These are phyloP conservation scores for Tuber melanosporum DNA, from an alignment of 495 filamentous ascomycete genomes.

Conservation along the genomic window DNA sequence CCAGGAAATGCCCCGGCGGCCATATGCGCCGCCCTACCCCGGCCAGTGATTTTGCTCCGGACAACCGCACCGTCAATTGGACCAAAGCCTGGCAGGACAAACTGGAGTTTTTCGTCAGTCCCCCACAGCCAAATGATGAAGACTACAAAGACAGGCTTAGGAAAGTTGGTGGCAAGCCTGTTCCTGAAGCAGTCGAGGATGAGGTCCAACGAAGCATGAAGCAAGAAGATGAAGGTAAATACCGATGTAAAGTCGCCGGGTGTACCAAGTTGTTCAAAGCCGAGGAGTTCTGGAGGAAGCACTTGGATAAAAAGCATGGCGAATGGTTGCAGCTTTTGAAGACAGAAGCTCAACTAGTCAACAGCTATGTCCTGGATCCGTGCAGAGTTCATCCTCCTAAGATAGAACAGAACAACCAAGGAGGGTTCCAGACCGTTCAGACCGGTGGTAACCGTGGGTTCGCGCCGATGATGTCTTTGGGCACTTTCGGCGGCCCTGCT, in stretches of 20 bases:
- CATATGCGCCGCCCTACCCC: conserved; percentile 83
- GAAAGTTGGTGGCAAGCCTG: conserved; percentile 82
- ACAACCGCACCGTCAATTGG: conserved; percentile 95
- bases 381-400: conserved; percentile 91
- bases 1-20: conserved; percentile 89
- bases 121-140: conserved; percentile 60
- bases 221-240: conserved; percentile 95
- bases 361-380: conserved; percentile 89
- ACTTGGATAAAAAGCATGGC: conserved; percentile 88
- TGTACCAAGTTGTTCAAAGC: conserved; percentile 98
- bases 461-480: conserved; percentile 33
- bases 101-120: conserved; percentile 54
- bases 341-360: conserved; percentile 82
- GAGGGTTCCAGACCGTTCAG: conserved; percentile 36
- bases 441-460: conserved; percentile 27
- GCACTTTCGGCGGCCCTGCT: conserved; percentile 25
- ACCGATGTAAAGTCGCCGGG: conserved; percentile 88
- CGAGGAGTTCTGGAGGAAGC: conserved; percentile 92
- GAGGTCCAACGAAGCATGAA: conserved; percentile 83
- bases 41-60: conserved; percentile 76
- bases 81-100: conserved; percentile 99
- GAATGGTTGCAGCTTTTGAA: conserved; percentile 80
- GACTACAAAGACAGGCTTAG: conserved; percentile 54
- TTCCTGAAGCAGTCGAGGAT: conserved; percentile 78
- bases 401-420: conserved; percentile 91